phyloP scores from a whole-genome alignment of 495 filamentous ascomycete species.

The Barbatosphaeria neglecta region DNA sequence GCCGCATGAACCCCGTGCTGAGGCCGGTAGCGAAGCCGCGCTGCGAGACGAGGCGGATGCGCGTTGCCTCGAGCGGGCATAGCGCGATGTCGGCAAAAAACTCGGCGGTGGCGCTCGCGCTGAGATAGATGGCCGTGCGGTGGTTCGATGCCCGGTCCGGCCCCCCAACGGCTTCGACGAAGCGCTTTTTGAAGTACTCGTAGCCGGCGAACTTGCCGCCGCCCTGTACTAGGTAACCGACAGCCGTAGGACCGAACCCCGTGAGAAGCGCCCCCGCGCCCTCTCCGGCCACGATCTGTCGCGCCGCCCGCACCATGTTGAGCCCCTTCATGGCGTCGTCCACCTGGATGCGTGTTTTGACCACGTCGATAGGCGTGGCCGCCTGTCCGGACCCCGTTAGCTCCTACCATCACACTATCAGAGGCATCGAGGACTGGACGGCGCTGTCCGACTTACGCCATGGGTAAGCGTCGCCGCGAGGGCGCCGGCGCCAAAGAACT shows the following conservation, averaged over 20 bases:
- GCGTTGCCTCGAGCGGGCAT: conserved; percentile 66
- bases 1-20: conserved; percentile 53
- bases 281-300: conserved; percentile 57
- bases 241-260: conserved; percentile 61
- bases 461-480: conserved; percentile 78
- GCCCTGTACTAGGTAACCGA: conserved; percentile 68
- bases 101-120: conserved; percentile 58
- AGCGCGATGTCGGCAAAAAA: conserved; percentile 72
- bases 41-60: conserved; percentile 67
- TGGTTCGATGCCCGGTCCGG: conserved; percentile 54
- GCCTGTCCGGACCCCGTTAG: conserved; percentile 21
- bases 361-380: conserved; percentile 31
- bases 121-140: conserved; percentile 64
- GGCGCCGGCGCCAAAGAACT: conserved; percentile 76
- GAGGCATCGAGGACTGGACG: conserved; percentile 46
- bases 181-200: conserved; percentile 70
- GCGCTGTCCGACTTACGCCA: too few relatives aligned
- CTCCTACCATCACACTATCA: background rate
- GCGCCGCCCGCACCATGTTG: conserved; percentile 60
- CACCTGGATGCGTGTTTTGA: conserved; percentile 71
- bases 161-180: conserved; percentile 51
- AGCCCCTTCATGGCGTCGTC: conserved; percentile 64
- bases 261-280: conserved; percentile 63
- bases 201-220: conserved; percentile 72
- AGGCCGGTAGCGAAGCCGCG: conserved; percentile 58